phyloP scores from a whole-genome alignment of 73 alveolate species.

The Urostyla sp. region DNA sequence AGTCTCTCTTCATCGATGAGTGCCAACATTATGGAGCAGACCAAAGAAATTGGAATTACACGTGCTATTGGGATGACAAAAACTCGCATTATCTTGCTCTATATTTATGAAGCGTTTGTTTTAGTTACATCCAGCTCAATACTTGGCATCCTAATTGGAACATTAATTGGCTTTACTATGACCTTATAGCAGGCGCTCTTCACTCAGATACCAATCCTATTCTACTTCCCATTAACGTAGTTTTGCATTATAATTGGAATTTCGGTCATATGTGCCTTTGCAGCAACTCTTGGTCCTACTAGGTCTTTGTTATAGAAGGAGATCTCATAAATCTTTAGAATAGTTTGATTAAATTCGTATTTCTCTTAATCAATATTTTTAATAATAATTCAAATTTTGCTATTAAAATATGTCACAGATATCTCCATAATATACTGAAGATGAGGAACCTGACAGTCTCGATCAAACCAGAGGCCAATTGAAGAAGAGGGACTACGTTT shows the following conservation, averaged over 20 bases:
- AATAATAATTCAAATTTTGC: too few relatives aligned
- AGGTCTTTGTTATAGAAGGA: conserved; percentile 48
- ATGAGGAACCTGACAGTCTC: too few relatives aligned
- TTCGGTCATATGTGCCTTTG: conserved; percentile 55
- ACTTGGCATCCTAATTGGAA: conserved; percentile 93
- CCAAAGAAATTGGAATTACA: conserved; percentile 94
- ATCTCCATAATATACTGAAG: too few relatives aligned
- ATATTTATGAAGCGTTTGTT: conserved; percentile 93
- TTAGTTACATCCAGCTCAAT: conserved; percentile 90
- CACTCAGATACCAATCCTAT: conserved; percentile 65
- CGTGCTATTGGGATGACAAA: conserved; percentile 92
- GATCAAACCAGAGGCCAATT: too few relatives aligned
- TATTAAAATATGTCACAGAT: too few relatives aligned
- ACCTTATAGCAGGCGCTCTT: conserved; percentile 89
- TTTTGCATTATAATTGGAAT: conserved; percentile 38
- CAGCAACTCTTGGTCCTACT: conserved; percentile 67
- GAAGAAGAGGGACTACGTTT: too few relatives aligned
- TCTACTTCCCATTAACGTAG: conserved; percentile 60
- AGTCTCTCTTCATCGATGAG: conserved; percentile 95
- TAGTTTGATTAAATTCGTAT: conserved; percentile 26
- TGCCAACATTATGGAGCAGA: conserved; percentile 93
- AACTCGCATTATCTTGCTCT: conserved; percentile 73
- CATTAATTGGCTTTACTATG: conserved; percentile 97
- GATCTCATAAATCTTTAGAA: conserved; percentile 78
- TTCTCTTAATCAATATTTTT: too few relatives aligned